These are phyloP conservation scores for Ammopiptanthus mongolicus DNA, from an alignment of 306 rosid genomes.

Conservation along the genomic window DNA sequence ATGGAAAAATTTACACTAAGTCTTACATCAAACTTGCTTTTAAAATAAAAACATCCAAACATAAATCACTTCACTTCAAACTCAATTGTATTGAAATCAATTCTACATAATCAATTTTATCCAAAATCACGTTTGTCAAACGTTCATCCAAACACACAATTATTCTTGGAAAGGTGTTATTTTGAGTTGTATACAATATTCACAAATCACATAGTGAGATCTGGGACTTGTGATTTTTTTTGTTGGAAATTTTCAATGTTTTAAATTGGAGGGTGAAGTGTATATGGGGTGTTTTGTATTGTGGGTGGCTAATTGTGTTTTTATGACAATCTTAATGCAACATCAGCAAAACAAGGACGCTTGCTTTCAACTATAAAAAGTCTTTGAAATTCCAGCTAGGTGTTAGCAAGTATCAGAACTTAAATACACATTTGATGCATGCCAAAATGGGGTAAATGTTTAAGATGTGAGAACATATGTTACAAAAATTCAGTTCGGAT, in stretches of 20 bases:
- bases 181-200: background rate
- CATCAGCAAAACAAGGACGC: background rate
- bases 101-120: too few species aligned
- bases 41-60: too few species aligned
- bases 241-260: background rate
- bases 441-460: slow-evolving; percentile 8
- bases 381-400: background rate
- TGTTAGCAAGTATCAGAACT: background rate
- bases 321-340: background rate
- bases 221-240: background rate
- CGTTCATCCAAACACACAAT: too few species aligned
- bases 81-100: too few species aligned
- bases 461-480: background rate
- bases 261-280: background rate
- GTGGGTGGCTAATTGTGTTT: slow-evolving; percentile 9
- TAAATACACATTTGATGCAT: background rate
- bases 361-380: background rate
- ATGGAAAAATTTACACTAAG: too few species aligned
- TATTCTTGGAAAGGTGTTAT: background rate
- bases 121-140: too few species aligned
- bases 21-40: too few species aligned
- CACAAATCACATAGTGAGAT: background rate
- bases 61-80: too few species aligned
- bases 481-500: background rate
- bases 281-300: background rate